Percentiles rank a stretch among this genome's conserved stretches.
Evolutionary conservation across 495 filamentous ascomycete genomes (phyloP).

Genomic region (Hypomontagnella submonticulosa): DNA sequence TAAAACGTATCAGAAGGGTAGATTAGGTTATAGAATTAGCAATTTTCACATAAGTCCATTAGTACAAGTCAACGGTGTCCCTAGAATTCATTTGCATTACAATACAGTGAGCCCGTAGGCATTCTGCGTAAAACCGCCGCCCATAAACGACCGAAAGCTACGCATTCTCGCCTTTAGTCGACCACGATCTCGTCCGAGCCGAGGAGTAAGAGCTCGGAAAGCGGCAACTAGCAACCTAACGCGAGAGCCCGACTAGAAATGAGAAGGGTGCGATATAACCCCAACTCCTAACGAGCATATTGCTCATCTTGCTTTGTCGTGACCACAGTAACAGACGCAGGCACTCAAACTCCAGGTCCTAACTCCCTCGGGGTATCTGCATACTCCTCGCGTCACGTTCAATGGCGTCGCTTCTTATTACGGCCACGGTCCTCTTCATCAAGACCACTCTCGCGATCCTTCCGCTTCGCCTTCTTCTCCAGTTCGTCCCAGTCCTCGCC

Average conservation of each 20-base stretch:
- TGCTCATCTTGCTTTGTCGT: not conserved
- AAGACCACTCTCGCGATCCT: slow-evolving; percentile 78
- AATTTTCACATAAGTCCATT: too few species aligned
- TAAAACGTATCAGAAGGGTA: too few species aligned
- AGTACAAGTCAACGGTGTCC: too few species aligned
- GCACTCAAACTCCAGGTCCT: not conserved
- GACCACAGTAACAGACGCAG: not conserved
- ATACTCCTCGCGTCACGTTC: slow-evolving; percentile 8
- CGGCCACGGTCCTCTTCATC: slow-evolving; percentile 71
- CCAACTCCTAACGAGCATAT: slow-evolving; percentile 17
- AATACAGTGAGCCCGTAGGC: too few species aligned
- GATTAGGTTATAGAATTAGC: not conserved
- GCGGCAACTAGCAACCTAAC: not conserved
- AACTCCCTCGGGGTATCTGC: not conserved
- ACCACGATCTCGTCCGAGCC: too few species aligned
- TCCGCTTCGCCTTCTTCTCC: slow-evolving; percentile 88
- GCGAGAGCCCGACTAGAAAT: not conserved
- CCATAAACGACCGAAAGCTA: too few species aligned
- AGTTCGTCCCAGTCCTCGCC: slow-evolving; percentile 94
- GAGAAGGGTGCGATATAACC: slow-evolving; percentile 13
- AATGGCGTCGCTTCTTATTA: slow-evolving; percentile 60
- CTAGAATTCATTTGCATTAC: too few species aligned
- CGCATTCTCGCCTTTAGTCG: too few species aligned
- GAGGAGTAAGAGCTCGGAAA: not conserved
- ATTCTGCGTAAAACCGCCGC: too few species aligned